phyloP scores from a whole-genome alignment of 305 asterid genomes.

The Ruellia speciosa region DNA sequence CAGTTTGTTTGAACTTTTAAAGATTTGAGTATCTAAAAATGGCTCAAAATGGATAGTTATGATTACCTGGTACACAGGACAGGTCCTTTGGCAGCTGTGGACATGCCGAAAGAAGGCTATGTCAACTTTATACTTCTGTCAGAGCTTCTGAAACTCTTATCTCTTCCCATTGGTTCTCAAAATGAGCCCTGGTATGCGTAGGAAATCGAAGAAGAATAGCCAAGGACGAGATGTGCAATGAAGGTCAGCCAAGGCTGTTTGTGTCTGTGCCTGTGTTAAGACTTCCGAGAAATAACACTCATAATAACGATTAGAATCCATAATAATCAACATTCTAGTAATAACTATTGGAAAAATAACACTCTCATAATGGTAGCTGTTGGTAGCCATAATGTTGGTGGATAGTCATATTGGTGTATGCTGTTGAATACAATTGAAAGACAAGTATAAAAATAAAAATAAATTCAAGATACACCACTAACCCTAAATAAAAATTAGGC shows the following conservation, averaged over 20 bases:
- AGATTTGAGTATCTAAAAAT: neutral
- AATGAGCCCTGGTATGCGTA: constrained; percentile 69
- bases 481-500: too few species aligned
- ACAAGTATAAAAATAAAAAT: too few species aligned
- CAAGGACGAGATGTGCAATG: constrained; percentile 77
- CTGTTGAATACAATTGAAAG: too few species aligned
- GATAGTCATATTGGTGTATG: too few species aligned
- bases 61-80: constrained; percentile 72
- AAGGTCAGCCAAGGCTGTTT: constrained; percentile 94
- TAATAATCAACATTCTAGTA: too few species aligned
- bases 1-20: constrained; percentile 3
- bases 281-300: too few species aligned
- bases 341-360: too few species aligned
- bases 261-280: too few species aligned
- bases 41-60: neutral
- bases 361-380: too few species aligned
- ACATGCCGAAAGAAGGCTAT: constrained; percentile 78
- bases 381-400: too few species aligned
- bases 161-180: constrained; percentile 93
- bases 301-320: too few species aligned
- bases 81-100: constrained; percentile 75
- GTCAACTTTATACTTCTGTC: constrained; percentile 97
- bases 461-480: too few species aligned
- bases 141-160: constrained; percentile 78
- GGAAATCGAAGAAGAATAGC: constrained; percentile 59